Evolutionary conservation across 208 protist species (phyloP), one percentile per base, ranked within the genome.

Genomic region (Histomonas meleagridis): DNA sequence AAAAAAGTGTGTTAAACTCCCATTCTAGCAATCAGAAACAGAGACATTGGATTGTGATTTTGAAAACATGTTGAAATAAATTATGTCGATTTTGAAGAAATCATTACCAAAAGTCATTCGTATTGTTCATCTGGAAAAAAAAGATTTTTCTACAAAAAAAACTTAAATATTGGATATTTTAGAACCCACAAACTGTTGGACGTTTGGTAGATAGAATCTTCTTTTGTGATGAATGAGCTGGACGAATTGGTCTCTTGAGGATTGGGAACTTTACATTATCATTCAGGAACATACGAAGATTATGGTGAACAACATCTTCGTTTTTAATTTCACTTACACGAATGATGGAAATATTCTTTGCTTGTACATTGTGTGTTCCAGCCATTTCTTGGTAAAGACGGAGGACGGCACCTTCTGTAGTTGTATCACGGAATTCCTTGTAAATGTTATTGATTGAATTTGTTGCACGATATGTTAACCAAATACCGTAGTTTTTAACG

Each of bases 401-500:
- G 28, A 81, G 40, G 21, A 79, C n/a, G 76, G 76, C 62, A 57
- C 91, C 81, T 32, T 93, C 72, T 55, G 92, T 53, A 48, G 62
- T 90, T 94, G 96, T 95, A 91, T 98, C 98, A 92, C 98, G 96
- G 96, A 97, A 99, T 95, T 99, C 98, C 96, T 99, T 99, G 95
- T 98, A 97, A 96, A 99, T 98, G 96, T 99, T 99, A 93, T 98
- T 98, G 92, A 97, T 98, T 91, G 97, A 97, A 93, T 95, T 97
- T 92, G 97, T 96, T 92, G 97, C 97, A 95, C 98, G 97, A 96
- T 99, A 99, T 95, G 98, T 96, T 92, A 99, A 95, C 94, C 97
- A 98, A 90, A 99, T 96, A 93, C 96, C 96, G 95, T 97, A 99
- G 97, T 99, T 99, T 95, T 98, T 98, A 92, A 98, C 96, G 10